A percentile compares a stretch with the other conserved stretches of the same genome.
phyloP scores from a whole-genome alignment of 176 grass and related monocot genomes.

The Oropetium thomaeum region DNA sequence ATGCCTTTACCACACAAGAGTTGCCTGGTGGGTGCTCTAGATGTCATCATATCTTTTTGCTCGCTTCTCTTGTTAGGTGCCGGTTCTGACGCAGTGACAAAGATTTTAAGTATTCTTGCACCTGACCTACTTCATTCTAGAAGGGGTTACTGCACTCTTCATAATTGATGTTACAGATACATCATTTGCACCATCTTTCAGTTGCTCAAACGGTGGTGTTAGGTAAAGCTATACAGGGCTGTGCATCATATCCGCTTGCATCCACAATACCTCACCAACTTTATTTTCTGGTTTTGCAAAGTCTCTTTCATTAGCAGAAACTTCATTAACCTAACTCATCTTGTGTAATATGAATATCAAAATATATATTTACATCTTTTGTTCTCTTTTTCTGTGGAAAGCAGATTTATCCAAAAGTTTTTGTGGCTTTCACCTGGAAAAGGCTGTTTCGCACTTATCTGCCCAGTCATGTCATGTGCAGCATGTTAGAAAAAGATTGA shows the following conservation, averaged over 20 bases:
- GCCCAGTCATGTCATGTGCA: conserved; percentile 35
- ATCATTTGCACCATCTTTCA: conserved; percentile 43
- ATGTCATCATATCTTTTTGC: conserved; percentile 42
- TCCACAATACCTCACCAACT: conserved; percentile 45
- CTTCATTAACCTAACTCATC: conserved; percentile 53
- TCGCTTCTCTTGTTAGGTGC: conserved; percentile 46
- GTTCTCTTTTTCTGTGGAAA: conserved; percentile 30
- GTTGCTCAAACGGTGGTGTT: conserved; percentile 51
- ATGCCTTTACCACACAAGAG: conserved; percentile 30
- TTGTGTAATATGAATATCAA: conserved; percentile 28
- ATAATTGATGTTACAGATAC: conserved; percentile 44
- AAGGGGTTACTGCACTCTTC: conserved; percentile 40
- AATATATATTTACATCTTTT: conserved; percentile 26
- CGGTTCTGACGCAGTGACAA: conserved; percentile 44
- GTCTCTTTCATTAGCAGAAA: conserved; percentile 35
- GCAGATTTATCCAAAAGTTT: conserved; percentile 41
- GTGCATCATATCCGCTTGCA: conserved; percentile 50
- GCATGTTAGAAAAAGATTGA: conserved; percentile 27
- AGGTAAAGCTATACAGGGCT: conserved; percentile 51
- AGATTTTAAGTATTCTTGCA: conserved; percentile 34
- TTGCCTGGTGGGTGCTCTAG: conserved; percentile 43
- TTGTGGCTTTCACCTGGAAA: conserved; percentile 34
- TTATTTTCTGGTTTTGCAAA: conserved; percentile 14
- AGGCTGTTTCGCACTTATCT: conserved; percentile 24
- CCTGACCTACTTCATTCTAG: conserved; percentile 54